Percentiles rank a stretch among this genome's conserved stretches.
These are phyloP conservation scores for Backusella tuberculispora DNA, from an alignment of 192 early-diverging fungal species.

Conservation along the genomic window DNA sequence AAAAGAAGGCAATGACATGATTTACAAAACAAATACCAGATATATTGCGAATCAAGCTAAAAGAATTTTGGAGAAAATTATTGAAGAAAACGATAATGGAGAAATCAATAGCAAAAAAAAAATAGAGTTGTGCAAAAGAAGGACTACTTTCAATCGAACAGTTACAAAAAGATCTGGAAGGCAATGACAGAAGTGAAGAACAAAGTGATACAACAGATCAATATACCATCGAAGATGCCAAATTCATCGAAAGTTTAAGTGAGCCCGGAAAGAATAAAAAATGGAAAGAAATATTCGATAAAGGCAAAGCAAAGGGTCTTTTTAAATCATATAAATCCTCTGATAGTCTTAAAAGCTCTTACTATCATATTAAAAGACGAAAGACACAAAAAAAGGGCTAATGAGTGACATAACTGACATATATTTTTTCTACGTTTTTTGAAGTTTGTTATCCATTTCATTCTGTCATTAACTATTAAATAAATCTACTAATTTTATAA, in stretches of 20 bases:
- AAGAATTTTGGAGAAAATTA: conserved; percentile 15
- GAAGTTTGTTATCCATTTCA: too few relatives aligned
- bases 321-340: not conserved
- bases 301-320: conserved; percentile 1
- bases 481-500: too few relatives aligned
- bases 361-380: conserved; percentile 16
- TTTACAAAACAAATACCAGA: conserved; percentile 11
- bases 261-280: conserved; percentile 1
- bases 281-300: not conserved
- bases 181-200: not conserved
- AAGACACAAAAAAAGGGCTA: conserved; percentile 9
- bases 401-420: too few relatives aligned
- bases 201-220: not conserved
- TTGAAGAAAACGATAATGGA: conserved; percentile 8
- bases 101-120: conserved; percentile 8
- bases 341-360: not conserved
- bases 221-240: not conserved
- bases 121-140: conserved; percentile 8
- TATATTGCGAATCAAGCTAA: conserved; percentile 7
- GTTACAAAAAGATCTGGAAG: conserved; percentile 10
- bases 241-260: conserved; percentile 1
- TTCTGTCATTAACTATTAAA: too few relatives aligned
- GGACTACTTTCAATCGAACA: conserved; percentile 8
- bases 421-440: too few relatives aligned
- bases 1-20: conserved; percentile 15